A percentile compares a stretch with the other conserved stretches of the same genome.
These are phyloP conservation scores for Aspergillus bridgeri DNA, from an alignment of 495 filamentous ascomycete genomes.

Conservation along the genomic window DNA sequence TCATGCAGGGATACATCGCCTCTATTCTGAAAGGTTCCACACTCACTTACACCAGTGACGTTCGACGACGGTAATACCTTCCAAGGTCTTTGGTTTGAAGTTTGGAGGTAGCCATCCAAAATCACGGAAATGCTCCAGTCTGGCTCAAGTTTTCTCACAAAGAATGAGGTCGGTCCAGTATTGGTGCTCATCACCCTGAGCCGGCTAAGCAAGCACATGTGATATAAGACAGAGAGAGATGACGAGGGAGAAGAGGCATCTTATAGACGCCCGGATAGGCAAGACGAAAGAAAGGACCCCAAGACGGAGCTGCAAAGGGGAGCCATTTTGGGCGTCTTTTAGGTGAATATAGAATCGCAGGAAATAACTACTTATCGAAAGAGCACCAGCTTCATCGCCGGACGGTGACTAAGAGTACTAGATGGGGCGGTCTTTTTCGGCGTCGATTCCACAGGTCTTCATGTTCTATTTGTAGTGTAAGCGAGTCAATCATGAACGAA, in stretches of 20 bases:
- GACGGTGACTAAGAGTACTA: too few species aligned
- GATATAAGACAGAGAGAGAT: conserved; percentile 10
- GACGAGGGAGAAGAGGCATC: conserved; percentile 15
- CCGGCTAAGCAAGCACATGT: conserved; percentile 11
- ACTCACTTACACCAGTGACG: conserved; percentile 28
- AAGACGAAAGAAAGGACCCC: background rate
- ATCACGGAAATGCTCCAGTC: conserved; percentile 27
- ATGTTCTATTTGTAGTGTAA: background rate
- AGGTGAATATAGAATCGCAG: too few species aligned
- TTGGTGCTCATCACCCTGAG: conserved; percentile 24
- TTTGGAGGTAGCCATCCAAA: conserved; percentile 31
- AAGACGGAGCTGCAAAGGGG: conserved; percentile 1
- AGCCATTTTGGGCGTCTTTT: conserved; percentile 8
- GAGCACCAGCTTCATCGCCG: too few species aligned
- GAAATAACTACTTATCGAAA: too few species aligned
- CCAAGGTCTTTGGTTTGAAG: conserved; percentile 26
- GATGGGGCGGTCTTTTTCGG: too few species aligned
- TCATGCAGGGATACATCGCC: too few species aligned
- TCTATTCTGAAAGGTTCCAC: background rate
- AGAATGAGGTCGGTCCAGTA: conserved; percentile 34
- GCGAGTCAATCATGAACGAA: background rate
- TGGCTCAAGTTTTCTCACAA: conserved; percentile 28
- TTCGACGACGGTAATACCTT: conserved; percentile 25
- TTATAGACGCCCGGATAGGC: conserved; percentile 18
- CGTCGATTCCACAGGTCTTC: too few species aligned